Percentiles rank a stretch among this genome's conserved stretches.
phyloP scores from a whole-genome alignment of 331 rosid species.

The Malus hybrid region DNA sequence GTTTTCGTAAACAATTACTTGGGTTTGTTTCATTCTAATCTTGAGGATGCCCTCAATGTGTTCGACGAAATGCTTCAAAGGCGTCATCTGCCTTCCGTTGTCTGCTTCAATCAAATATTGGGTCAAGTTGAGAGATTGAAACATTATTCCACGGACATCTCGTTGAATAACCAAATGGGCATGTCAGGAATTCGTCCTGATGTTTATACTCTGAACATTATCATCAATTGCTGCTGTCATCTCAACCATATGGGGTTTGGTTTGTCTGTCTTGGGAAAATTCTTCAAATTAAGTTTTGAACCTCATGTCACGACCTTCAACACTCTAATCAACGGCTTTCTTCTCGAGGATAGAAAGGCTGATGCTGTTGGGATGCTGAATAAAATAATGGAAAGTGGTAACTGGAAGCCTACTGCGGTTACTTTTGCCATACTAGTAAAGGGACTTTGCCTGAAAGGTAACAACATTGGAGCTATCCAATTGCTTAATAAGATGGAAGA shows the following conservation, averaged over 20 bases:
- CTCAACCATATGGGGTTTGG: background rate
- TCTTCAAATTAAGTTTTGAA: background rate
- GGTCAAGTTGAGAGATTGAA: background rate
- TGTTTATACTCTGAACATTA: no score
- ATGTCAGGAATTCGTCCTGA: background rate
- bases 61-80: background rate
- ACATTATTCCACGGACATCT: no score
- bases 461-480: background rate
- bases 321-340: background rate
- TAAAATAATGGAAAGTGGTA: background rate
- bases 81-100: background rate
- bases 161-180: background rate
- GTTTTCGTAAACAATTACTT: no score
- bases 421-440: background rate
- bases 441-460: background rate
- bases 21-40: no score
- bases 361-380: no score
- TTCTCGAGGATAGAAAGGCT: no score
- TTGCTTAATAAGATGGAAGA: background rate
- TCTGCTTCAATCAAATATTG: background rate
- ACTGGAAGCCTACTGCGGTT: background rate
- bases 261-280: background rate
- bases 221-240: background rate
- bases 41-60: background rate
- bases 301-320: background rate